These are phyloP conservation scores for Aquilaria malaccensis DNA, from an alignment of 345 rosid species.

Conservation along the genomic window DNA sequence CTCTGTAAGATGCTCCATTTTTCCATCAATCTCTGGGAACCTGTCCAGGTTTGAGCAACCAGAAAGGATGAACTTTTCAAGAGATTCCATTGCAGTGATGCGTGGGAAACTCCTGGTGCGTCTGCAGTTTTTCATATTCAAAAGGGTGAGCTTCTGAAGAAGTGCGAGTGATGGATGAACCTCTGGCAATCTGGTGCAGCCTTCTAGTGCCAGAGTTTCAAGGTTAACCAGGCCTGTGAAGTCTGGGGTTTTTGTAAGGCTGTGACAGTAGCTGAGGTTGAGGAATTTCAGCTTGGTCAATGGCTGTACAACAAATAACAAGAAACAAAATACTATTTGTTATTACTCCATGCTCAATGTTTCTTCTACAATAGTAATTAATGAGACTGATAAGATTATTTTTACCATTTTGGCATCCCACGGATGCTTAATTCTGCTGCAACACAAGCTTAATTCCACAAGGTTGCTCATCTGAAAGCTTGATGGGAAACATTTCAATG, in stretches of 20 bases:
- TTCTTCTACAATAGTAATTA: not conserved
- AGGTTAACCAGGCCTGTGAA: slow-evolving; percentile 10
- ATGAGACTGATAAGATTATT: not conserved
- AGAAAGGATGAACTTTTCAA: slow-evolving; percentile 9
- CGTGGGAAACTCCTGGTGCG: slow-evolving; percentile 22
- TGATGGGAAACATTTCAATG: slow-evolving; percentile 3
- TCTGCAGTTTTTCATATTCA: slow-evolving; percentile 20
- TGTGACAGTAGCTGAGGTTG: slow-evolving; percentile 19
- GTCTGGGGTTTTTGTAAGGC: slow-evolving; percentile 16
- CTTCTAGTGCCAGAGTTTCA: slow-evolving; percentile 10
- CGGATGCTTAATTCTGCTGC: slow-evolving; percentile 3
- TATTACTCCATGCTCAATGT: not conserved
- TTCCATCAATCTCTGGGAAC: slow-evolving; percentile 21
- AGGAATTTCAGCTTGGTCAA: slow-evolving; percentile 12
- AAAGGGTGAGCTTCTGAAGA: slow-evolving; percentile 14
- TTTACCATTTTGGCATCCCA: slow-evolving; percentile 8
- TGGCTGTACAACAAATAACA: not conserved
- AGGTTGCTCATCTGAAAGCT: slow-evolving; percentile 6
- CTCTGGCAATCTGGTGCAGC: slow-evolving; percentile 18
- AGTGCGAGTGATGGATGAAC: slow-evolving; percentile 18
- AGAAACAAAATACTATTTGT: not conserved
- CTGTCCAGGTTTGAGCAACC: slow-evolving; percentile 22
- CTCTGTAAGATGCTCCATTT: slow-evolving; percentile 17
- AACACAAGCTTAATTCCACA: slow-evolving; percentile 2
- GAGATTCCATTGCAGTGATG: slow-evolving; percentile 21